Percentiles rank a stretch among this genome's conserved stretches.
phyloP scores from a whole-genome alignment of 1,284 basidiomycete genomes.

The Wolfiporia cocos region DNA sequence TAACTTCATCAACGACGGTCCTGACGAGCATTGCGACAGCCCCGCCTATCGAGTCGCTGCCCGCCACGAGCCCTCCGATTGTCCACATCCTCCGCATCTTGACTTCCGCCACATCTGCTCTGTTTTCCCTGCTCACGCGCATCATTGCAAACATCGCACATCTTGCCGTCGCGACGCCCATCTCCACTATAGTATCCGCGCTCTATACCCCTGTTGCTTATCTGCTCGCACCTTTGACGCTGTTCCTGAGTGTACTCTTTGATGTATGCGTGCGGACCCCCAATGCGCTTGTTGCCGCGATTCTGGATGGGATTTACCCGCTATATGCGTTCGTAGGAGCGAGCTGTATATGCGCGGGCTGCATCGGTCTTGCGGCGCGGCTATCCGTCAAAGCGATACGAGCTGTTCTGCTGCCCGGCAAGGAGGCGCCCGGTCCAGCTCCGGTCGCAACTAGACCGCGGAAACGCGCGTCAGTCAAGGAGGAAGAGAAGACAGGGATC shows the following conservation, averaged over 20 bases:
- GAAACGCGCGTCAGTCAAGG: slow-evolving; percentile 19
- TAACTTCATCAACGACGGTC: no score
- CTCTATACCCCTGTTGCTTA: slow-evolving; percentile 35
- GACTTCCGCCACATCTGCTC: slow-evolving; percentile 6
- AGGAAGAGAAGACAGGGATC: slow-evolving; percentile 12
- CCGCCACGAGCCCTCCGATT: slow-evolving; percentile 17
- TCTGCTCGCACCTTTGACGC: slow-evolving; percentile 42
- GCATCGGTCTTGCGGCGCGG: slow-evolving; percentile 43
- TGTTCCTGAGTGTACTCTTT: slow-evolving; percentile 36
- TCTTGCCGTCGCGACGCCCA: slow-evolving; percentile 19
- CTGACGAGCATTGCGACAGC: no score
- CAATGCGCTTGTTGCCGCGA: slow-evolving; percentile 30
- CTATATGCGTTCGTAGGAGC: slow-evolving; percentile 56
- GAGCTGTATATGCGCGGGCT: slow-evolving; percentile 46
- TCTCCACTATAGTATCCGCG: slow-evolving; percentile 27
- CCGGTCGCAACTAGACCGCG: slow-evolving; percentile 1
- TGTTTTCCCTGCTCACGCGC: slow-evolving; percentile 10
- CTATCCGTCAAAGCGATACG: slow-evolving; percentile 5
- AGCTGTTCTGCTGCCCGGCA: slow-evolving; percentile 6
- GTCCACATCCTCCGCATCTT: slow-evolving; percentile 14
- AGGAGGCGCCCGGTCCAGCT: neutral
- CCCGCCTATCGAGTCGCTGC: no score
- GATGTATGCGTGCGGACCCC: slow-evolving; percentile 42
- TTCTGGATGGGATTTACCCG: slow-evolving; percentile 47
- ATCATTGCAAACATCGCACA: slow-evolving; percentile 9